Conservation (phyloP, 2,329 filamentous ascomycete genomes). For the Cladosporium cucumerinum region DNA sequence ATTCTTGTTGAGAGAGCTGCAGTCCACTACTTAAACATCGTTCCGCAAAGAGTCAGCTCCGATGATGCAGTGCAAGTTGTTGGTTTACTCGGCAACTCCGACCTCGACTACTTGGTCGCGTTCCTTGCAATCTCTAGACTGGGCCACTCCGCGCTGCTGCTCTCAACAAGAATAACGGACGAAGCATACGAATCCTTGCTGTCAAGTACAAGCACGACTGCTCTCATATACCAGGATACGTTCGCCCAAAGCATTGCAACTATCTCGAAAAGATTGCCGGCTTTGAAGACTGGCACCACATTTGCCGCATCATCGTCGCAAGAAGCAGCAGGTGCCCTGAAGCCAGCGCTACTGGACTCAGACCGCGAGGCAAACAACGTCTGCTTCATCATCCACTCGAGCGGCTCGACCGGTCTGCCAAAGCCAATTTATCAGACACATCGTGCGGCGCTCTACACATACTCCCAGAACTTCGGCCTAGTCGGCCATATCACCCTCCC, state of each 20-base stretch:
- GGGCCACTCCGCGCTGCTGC: constrained; percentile 51
- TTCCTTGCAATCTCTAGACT: constrained; percentile 52
- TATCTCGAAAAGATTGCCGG: constrained; percentile 22
- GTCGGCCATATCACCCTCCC: constrained; percentile 54
- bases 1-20: constrained; percentile 22
- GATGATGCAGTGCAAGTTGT: constrained; percentile 36
- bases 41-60: constrained; percentile 21
- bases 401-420: constrained; percentile 58
- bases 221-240: constrained; percentile 23
- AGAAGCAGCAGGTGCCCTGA: background rate
- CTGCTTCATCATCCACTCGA: constrained; percentile 45
- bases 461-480: constrained; percentile 42
- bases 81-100: constrained; percentile 50
- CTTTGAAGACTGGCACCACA: constrained; percentile 33
- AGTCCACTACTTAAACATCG: constrained; percentile 18
- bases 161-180: constrained; percentile 52
- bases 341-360: constrained; percentile 25
- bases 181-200: constrained; percentile 50
- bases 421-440: constrained; percentile 60
- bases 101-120: constrained; percentile 53
- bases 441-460: constrained; percentile 46
- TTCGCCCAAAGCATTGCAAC: constrained; percentile 26
- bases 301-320: constrained; percentile 13
- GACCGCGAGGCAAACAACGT: constrained; percentile 31
- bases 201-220: constrained; percentile 36